A percentile compares a stretch with the other conserved stretches of the same genome.
phyloP scores from a whole-genome alignment of 768 basidiomycete genomes.

The Phanerodontia chrysosporium region DNA sequence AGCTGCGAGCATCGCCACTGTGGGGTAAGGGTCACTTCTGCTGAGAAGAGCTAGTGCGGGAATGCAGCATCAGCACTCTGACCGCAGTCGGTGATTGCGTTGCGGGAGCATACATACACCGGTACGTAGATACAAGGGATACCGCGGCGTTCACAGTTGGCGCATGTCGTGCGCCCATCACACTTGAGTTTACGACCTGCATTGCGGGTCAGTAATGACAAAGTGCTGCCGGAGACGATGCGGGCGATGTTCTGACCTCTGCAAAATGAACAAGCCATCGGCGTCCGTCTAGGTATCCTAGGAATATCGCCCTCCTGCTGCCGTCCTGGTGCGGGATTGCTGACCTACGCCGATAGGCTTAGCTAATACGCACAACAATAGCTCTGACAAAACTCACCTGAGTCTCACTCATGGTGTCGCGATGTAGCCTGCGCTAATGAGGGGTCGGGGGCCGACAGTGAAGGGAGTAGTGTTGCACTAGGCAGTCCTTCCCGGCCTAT shows the following conservation, averaged over 20 bases:
- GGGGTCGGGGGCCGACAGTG: not conserved
- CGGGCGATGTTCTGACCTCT: conserved; percentile 38
- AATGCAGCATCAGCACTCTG: not conserved
- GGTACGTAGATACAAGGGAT: conserved; percentile 58
- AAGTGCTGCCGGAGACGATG: not conserved
- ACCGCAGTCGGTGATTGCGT: not conserved
- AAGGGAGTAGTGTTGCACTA: not conserved
- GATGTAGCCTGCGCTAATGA: not conserved
- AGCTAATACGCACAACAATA: not conserved
- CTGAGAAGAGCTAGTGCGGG: conserved; percentile 12
- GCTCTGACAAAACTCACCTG: conserved; percentile 1
- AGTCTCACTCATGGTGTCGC: conserved; percentile 4
- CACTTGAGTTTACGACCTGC: conserved; percentile 71
- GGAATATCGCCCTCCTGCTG: conserved; percentile 1
- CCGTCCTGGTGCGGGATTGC: not conserved
- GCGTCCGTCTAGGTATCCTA: conserved; percentile 40
- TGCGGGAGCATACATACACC: conserved; percentile 47
- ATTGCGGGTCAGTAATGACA: not conserved
- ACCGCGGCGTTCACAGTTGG: conserved; percentile 59
- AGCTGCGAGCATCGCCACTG: not conserved
- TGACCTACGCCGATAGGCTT: not conserved
- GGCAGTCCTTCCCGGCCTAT: not conserved
- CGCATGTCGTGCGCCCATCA: conserved; percentile 64
- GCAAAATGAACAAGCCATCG: conserved; percentile 75
- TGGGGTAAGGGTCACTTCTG: conserved; percentile 6